A percentile compares a stretch with the other conserved stretches of the same genome.
Conservation (phyloP, 495 filamentous ascomycete species). For the Trichoderma reesei region DNA sequence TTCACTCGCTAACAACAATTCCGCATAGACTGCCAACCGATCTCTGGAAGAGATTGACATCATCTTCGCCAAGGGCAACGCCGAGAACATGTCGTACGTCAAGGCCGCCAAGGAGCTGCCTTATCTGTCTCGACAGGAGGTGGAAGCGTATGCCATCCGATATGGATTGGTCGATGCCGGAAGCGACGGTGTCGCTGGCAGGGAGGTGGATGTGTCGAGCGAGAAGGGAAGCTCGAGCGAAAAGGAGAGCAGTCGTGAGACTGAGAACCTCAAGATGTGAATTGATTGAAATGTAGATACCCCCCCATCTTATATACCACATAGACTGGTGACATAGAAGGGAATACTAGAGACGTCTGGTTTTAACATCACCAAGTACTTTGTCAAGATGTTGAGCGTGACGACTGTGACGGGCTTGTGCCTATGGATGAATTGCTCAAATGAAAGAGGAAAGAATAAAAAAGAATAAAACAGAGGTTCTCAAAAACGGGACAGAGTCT, state of each 20-base stretch:
- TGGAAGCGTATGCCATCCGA: slow-evolving; percentile 50
- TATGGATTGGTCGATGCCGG: slow-evolving; percentile 44
- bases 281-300: background rate
- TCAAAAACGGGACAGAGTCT: too few species aligned
- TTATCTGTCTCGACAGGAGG: slow-evolving; percentile 49
- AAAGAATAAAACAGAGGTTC: too few species aligned
- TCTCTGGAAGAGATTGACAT: slow-evolving; percentile 74
- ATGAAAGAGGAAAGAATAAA: too few species aligned
- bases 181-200: background rate
- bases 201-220: background rate
- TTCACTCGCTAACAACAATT: background rate
- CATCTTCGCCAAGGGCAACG: slow-evolving; percentile 66
- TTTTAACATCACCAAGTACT: too few species aligned
- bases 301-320: background rate
- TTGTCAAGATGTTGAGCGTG: too few species aligned
- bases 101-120: slow-evolving; percentile 60
- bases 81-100: slow-evolving; percentile 68
- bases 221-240: background rate
- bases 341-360: too few species aligned
- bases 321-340: too few species aligned
- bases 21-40: slow-evolving; percentile 30
- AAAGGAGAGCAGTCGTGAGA: background rate
- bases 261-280: background rate
- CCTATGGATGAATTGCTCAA: too few species aligned
- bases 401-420: too few species aligned